These are phyloP conservation scores for Grosmannia serpens DNA, from an alignment of 2,329 filamentous ascomycete species.

Conservation along the genomic window DNA sequence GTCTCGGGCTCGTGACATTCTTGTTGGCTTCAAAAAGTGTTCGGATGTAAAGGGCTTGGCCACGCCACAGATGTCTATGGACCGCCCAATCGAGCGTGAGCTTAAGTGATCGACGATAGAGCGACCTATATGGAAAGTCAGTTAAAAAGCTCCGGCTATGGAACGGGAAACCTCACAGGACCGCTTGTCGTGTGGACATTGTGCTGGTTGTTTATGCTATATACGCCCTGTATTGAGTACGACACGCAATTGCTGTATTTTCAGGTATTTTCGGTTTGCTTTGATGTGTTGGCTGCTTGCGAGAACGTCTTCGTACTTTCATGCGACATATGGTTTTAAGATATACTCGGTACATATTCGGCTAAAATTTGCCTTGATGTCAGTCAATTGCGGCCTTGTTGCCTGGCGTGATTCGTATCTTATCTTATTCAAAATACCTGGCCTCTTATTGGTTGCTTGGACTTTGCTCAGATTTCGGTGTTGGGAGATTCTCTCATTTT, in stretches of 20 bases:
- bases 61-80: slow-evolving; percentile 84
- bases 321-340: not conserved
- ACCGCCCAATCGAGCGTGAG: slow-evolving; percentile 92
- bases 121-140: slow-evolving; percentile 37
- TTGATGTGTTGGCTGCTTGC: no score
- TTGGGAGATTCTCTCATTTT: no score
- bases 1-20: slow-evolving; percentile 69
- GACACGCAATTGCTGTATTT: not conserved
- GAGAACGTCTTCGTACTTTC: no score
- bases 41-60: slow-evolving; percentile 91
- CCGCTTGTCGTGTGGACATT: slow-evolving; percentile 1
- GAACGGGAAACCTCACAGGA: not conserved
- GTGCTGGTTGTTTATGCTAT: not conserved
- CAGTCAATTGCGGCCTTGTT: no score
- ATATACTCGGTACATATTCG: not conserved
- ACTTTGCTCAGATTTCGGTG: no score
- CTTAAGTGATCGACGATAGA: slow-evolving; percentile 90
- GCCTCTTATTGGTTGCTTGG: not conserved
- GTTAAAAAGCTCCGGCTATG: no score
- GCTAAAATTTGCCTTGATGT: not conserved
- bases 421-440: not conserved
- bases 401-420: not conserved
- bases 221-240: not conserved
- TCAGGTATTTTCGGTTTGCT: no score
- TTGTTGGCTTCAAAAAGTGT: slow-evolving; percentile 92